Percentiles rank a stretch among this genome's conserved stretches.
Conservation (phyloP, 1,139 yeast genomes). For the Diutina sp. region DNA sequence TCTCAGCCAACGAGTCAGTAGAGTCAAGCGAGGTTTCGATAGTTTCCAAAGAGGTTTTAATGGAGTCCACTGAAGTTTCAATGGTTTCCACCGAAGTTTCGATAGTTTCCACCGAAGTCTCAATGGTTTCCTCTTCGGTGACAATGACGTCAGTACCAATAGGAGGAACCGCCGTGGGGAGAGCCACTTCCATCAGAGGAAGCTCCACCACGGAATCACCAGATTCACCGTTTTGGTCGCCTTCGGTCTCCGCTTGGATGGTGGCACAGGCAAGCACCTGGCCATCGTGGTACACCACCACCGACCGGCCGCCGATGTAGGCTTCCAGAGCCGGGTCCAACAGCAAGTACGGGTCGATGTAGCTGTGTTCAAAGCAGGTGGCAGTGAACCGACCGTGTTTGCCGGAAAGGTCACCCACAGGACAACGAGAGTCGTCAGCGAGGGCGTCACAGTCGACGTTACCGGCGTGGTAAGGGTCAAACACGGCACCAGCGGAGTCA, state of each 20-base stretch:
- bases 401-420: slow-evolving; percentile 52
- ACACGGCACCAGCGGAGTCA: slow-evolving; percentile 35
- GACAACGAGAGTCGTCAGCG: slow-evolving; percentile 38
- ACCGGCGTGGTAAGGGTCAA: slow-evolving; percentile 40
- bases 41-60: too few species aligned
- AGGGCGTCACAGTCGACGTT: slow-evolving; percentile 26
- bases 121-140: too few species aligned
- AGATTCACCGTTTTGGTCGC: too few species aligned
- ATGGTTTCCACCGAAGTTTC: too few species aligned
- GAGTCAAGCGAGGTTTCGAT: too few species aligned
- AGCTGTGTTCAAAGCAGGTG: slow-evolving; percentile 40
- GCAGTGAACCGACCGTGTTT: slow-evolving; percentile 48
- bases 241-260: slow-evolving; percentile 13
- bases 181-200: too few species aligned
- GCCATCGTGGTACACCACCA: slow-evolving; percentile 39
- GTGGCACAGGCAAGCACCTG: slow-evolving; percentile 47
- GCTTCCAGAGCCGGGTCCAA: slow-evolving; percentile 34
- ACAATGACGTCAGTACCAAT: too few species aligned
- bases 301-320: slow-evolving; percentile 37
- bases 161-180: too few species aligned
- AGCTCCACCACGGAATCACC: too few species aligned
- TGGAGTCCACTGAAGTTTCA: too few species aligned
- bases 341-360: slow-evolving; percentile 41
- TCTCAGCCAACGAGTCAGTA: too few species aligned
- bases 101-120: too few species aligned